Evolutionary conservation across 495 filamentous ascomycete genomes (phyloP), one percentile per base, ranked within the genome.

Genomic region (Xeromyces bisporus): DNA sequence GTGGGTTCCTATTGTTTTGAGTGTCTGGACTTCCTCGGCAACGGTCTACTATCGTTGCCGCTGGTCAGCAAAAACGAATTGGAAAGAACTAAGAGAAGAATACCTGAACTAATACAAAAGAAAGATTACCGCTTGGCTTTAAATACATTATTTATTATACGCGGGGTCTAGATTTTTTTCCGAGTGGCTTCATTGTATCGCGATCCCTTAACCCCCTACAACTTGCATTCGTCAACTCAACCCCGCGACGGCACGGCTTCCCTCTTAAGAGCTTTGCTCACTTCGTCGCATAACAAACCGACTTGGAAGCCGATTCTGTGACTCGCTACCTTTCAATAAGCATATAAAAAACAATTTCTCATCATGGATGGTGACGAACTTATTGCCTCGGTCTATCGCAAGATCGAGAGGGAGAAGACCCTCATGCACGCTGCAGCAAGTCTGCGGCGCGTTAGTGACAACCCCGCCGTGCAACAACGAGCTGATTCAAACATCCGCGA

Each of bases 391-490:
- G 81, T 96, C 63, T 73, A 77, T 61, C 77, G 74, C 60, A 96
- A 99, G 81, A 94, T 96, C 58, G 84, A 94, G 67, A 73, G 89
- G 53, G 91, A 99, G 56, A 85, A 87, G 66, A 77, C 78, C 44
- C 72, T 99, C 42, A 89, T 99, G 66, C 77, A 81, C 55, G 85
- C 81, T 42, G 91, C 91, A 31, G 82, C 82, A 50, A 70, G 77
- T 35, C 92, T 99, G 81, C 77, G 85, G 64, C 80, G 83, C 60
- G 83, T 86, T 46, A 93, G 87, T 44, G 74, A 82, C 58, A 96
- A 99, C 53, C 77, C 80, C 33, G 60, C 73, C 33, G 85, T 96
- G 36, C 80, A 85, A 44, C 80, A 85, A 38, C 72, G 80, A 36
- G 73, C 89, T 42, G 87, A 96, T 38, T 75, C 73, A 32, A 80